phyloP scores from a whole-genome alignment of 1,284 basidiomycete species.

The Ganoderma lingzhi region DNA sequence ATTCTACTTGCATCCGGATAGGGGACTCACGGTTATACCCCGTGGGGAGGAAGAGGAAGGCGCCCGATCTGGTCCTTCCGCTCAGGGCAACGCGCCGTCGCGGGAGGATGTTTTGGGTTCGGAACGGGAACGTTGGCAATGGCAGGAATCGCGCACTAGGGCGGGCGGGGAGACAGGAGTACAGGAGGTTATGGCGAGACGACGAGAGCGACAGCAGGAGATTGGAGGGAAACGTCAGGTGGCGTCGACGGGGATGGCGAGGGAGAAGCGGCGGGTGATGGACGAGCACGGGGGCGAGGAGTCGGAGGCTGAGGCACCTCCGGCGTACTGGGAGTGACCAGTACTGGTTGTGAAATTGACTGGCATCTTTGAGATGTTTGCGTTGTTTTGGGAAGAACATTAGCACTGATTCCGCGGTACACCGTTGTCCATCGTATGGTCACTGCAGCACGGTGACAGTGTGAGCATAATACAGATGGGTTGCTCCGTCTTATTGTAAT shows the following conservation, averaged over 20 bases:
- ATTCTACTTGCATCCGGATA: neutral
- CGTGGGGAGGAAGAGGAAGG: neutral
- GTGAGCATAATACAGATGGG: neutral
- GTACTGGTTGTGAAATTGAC: neutral
- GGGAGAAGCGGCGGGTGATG: neutral
- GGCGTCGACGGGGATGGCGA: neutral
- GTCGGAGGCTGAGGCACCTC: conserved; percentile 1
- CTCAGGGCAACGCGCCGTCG: neutral
- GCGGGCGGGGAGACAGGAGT: neutral
- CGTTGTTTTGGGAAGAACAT: neutral
- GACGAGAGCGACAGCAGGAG: neutral
- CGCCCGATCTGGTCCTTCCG: neutral
- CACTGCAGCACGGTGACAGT: neutral
- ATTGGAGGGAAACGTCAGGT: neutral
- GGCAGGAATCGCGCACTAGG: neutral
- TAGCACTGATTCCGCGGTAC: neutral
- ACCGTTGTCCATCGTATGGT: neutral
- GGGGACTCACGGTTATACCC: neutral
- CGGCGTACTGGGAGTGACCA: neutral
- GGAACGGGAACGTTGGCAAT: neutral
- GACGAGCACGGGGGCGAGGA: neutral
- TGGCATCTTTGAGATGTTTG: neutral
- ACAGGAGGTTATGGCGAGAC: neutral
- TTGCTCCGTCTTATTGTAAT: neutral
- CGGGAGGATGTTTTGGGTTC: neutral